Base-by-base conservation (phyloP, 768 basidiomycete genomes). In the Cystofilobasidium macerans region DNA sequence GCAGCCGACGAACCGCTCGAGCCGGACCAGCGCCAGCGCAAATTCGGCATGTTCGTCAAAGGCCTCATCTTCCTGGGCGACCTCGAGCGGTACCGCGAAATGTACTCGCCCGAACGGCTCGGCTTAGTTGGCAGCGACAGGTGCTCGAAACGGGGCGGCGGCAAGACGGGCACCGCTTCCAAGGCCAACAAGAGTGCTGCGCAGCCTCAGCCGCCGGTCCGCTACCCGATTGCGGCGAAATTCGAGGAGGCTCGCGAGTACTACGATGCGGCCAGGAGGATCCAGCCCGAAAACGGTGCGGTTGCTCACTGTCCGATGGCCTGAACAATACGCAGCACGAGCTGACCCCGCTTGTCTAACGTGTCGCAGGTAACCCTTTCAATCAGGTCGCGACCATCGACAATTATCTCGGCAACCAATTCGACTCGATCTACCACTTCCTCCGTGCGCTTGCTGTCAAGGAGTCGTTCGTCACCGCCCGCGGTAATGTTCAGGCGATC, bases 381-480 rank as follows among this genome's bases (percentile, higher is more conserved):
- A 94, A 98, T 74, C 95, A 98, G 75, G 84, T 98, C 24, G 95
- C 94, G 5, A 93, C 97, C 67, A 82, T 97, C 36, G 83, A 90
- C 2, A 84, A 86, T 6, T 93, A 95, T 75, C 81, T 86, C 71
- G 81, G 82, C 69, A 90, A 98, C 76, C 79, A 82, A n/a, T 91
- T 94, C 71, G 77, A 79, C 36, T 85, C 88, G 35, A 78, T 89
- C 12, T 81, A 87, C 60, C 86, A 91, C 76, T 94, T 97, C 75
- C 92, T 92, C 73, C 86, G 91, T 35, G 88, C 94, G 1, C 79
- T 98, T 16, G 93, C 90, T 71, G 88, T 91, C 40, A 81, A 82
- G 43, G 82, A 84, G 65, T 87, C 91, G 0, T 99, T 92, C 76
- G 85, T 88, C 60, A 87, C 89, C 0, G 90, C 91, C 0, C 81